Base-by-base conservation (phyloP, 495 filamentous ascomycete genomes). In the Hyaloscypha variabilis region DNA sequence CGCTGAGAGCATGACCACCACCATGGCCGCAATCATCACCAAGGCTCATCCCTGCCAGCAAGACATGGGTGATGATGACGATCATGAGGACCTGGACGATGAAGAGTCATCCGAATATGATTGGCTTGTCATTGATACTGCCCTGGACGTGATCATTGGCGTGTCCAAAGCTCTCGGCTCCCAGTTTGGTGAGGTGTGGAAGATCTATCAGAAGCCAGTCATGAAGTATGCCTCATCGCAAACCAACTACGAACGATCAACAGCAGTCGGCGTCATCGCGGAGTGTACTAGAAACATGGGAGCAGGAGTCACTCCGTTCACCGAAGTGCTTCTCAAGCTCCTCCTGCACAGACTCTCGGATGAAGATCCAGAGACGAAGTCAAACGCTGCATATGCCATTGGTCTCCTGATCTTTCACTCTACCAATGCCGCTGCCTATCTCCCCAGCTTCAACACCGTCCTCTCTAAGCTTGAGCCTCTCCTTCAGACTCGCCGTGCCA, bases 71-170 rank as follows among this genome's bases (percentile, higher is more conserved):
- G 88, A 90, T 58, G 92, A 92, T 55, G 88, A 88, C 49, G 90
- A 92, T 67, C 81, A 87, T 36, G 78, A 87, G 42, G 86, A 86
- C 58, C 10, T 65, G 3, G 82, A 86, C 28, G 79, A 88, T 29
- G 89, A 94, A 36, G 93, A 95, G 72, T 90, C 88, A 21, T 94
- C 95, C 21, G 95, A 99, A 81, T 97, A 94, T 73, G 95, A 98
- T 78, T 98, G 95, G 95, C 85, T 96, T 28, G 88, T 96, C 52
- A 90, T 99, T 57, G 95, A 99, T 77, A 97, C 92, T 21, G 93
- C 91, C 17, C 83, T 98, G 65, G 95, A 99, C 67, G 91, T 94
- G 39, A 81, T 97, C 31, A 90, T 91, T 46, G 91, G 90, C 30
- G 83, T 99, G 30, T 87, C 94, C 21, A 85, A 84, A 39, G 94